Percentiles rank a stretch among this genome's conserved stretches.
These are phyloP conservation scores for Phyllosticta citribraziliensis DNA, from an alignment of 2,329 filamentous ascomycete species.

Conservation along the genomic window DNA sequence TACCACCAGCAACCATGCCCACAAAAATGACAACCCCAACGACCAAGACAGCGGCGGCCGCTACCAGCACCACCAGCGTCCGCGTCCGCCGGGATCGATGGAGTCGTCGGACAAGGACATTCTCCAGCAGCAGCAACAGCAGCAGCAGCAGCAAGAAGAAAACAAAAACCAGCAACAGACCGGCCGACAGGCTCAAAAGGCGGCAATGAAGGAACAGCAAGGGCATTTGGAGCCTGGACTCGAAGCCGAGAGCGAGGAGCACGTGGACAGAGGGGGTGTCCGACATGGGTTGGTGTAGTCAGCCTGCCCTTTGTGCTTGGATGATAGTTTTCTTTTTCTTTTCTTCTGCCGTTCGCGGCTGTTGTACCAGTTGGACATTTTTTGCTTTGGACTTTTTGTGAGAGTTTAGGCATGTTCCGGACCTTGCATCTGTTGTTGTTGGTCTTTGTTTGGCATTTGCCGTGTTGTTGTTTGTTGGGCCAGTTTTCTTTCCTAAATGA, in stretches of 20 bases:
- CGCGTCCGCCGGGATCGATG: neutral
- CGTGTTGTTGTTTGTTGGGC: too few relatives aligned
- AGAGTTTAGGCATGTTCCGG: too few relatives aligned
- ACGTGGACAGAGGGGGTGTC: neutral
- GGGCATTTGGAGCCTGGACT: neutral
- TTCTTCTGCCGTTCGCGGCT: too few relatives aligned
- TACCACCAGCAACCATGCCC: neutral
- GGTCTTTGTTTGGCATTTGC: too few relatives aligned
- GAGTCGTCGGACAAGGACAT: neutral
- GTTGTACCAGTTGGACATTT: too few relatives aligned
- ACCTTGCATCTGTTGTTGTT: too few relatives aligned
- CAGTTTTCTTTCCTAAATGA: too few relatives aligned
- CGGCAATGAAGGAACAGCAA: neutral
- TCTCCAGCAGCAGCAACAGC: neutral
- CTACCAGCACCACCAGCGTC: neutral
- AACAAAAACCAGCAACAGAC: neutral
- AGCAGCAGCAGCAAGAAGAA: neutral
- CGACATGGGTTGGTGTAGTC: neutral
- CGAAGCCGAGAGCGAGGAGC: neutral
- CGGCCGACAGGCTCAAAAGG: neutral
- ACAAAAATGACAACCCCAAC: neutral
- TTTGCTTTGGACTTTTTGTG: too few relatives aligned
- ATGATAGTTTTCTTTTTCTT: too few relatives aligned
- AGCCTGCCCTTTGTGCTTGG: neutral
- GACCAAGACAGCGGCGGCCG: neutral